A percentile compares a stretch with the other conserved stretches of the same genome.
These are phyloP conservation scores for Quercus ilex DNA, from an alignment of 306 rosid species.

Conservation along the genomic window DNA sequence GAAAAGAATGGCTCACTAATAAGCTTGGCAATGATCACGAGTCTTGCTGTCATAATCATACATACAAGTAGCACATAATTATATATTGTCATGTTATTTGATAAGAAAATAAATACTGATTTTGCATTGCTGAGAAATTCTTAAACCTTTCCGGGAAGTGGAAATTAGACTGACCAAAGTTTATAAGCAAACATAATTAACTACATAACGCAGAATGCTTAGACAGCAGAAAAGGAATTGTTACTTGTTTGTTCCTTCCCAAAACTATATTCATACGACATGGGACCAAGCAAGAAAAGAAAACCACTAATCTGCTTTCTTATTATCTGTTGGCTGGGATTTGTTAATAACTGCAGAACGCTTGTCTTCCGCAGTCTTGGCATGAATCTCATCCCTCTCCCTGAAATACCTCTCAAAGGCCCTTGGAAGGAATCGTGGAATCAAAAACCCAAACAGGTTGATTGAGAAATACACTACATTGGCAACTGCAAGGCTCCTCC, in stretches of 20 bases:
- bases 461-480: slow-evolving; percentile 56
- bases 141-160: too few species aligned
- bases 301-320: slow-evolving; percentile 27
- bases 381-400: slow-evolving; percentile 47
- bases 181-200: too few species aligned
- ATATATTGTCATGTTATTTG: too few species aligned
- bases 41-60: too few species aligned
- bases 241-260: neutral
- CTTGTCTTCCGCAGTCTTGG: slow-evolving; percentile 61
- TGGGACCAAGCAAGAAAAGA: neutral
- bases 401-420: slow-evolving; percentile 69
- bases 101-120: too few species aligned
- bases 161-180: too few species aligned
- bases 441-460: slow-evolving; percentile 65
- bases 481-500: slow-evolving; percentile 51
- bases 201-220: neutral
- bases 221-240: neutral
- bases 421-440: slow-evolving; percentile 78
- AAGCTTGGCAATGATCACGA: too few species aligned
- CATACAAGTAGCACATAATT: too few species aligned
- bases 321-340: slow-evolving; percentile 28
- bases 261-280: neutral
- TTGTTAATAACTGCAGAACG: slow-evolving; percentile 20
- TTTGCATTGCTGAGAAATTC: too few species aligned
- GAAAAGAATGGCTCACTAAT: too few species aligned